A percentile compares a stretch with the other conserved stretches of the same genome.
These are phyloP conservation scores for Udeniomyces megalosporus DNA, from an alignment of 768 basidiomycete genomes.

Conservation along the genomic window DNA sequence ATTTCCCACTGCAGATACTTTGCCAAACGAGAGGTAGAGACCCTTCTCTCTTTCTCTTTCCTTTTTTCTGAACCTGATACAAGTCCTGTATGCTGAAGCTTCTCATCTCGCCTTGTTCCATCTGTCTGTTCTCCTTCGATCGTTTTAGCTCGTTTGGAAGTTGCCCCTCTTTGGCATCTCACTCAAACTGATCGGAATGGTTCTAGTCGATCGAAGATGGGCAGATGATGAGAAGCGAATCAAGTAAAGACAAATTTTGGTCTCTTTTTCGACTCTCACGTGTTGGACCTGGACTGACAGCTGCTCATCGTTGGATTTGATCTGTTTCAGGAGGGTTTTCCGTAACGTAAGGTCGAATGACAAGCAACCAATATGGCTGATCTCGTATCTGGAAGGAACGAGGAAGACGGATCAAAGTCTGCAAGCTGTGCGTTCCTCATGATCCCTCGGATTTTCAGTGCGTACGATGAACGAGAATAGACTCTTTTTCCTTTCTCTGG, in stretches of 20 bases:
- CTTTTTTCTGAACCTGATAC: too few species aligned
- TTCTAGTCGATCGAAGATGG: constrained; percentile 2
- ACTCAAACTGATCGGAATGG: background rate
- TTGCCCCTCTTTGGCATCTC: background rate
- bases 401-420: background rate
- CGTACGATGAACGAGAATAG: too few species aligned
- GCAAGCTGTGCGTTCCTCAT: background rate
- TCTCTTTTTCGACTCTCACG: too few species aligned
- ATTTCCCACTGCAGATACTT: background rate
- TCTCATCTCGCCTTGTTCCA: too few species aligned
- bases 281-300: background rate
- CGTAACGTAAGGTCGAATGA: background rate
- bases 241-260: too few species aligned
- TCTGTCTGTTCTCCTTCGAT: too few species aligned
- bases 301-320: background rate
- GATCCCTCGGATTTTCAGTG: too few species aligned
- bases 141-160: constrained; percentile 1
- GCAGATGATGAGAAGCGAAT: constrained; percentile 1
- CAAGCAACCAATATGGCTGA: background rate
- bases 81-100: too few species aligned
- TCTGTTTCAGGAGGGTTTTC: background rate
- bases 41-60: too few species aligned
- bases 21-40: background rate
- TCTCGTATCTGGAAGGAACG: constrained; percentile 2
- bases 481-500: background rate